These are phyloP conservation scores for Glonium stellatum DNA, from an alignment of 495 filamentous ascomycete species.

Conservation along the genomic window DNA sequence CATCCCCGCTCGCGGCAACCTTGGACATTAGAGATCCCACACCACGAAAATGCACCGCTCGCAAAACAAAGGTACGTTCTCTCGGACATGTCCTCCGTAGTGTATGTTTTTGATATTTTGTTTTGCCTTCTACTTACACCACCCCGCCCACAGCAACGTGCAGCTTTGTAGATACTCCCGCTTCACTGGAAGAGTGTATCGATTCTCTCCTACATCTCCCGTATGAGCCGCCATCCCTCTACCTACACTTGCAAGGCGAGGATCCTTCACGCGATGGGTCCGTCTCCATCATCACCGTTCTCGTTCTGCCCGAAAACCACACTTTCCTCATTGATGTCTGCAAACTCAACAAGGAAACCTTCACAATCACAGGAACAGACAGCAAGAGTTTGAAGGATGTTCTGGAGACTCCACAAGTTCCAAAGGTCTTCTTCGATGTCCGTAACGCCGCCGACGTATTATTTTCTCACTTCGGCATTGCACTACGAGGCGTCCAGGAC, in stretches of 20 bases:
- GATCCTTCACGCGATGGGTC: constrained; percentile 43
- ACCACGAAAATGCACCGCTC: too few species aligned
- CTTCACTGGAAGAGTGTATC: too few species aligned
- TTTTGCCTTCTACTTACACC: too few species aligned
- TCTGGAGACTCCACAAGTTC: constrained; percentile 24
- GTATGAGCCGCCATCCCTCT: constrained; percentile 29
- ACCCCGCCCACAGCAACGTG: too few species aligned
- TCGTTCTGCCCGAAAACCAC: constrained; percentile 32
- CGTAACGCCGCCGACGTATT: constrained; percentile 54
- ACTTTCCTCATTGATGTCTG: constrained; percentile 49
- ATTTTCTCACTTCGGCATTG: constrained; percentile 37
- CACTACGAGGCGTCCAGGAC: constrained; percentile 42
- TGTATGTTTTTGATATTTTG: too few species aligned
- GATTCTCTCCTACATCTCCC: too few species aligned
- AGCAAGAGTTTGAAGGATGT: constrained; percentile 44
- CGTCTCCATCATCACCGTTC: constrained; percentile 43
- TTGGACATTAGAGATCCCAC: too few species aligned
- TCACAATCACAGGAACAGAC: constrained; percentile 32
- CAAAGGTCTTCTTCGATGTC: constrained; percentile 52
- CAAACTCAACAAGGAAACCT: constrained; percentile 39
- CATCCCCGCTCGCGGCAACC: too few species aligned
- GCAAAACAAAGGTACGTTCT: too few species aligned
- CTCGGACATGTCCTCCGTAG: too few species aligned
- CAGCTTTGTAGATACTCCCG: too few species aligned
- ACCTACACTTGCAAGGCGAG: constrained; percentile 51